These are phyloP conservation scores for maize (Zea mays) DNA, from an alignment of 176 grass and related monocot species.

Conservation along the genomic window Zm-B73-REFERENCE-NAM-5.0 NC_050096.1:295330001-295330500, in stretches of 20 bases:
- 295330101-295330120: constrained; percentile 13
- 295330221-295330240: constrained; percentile 39
- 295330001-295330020: no score
- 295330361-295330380: not conserved
- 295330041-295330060: not conserved
- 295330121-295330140: not conserved
- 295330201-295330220: constrained; percentile 53
- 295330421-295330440: constrained; percentile 17
- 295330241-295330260: constrained; percentile 42
- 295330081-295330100: constrained; percentile 13
- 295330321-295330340: constrained; percentile 96
- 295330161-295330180: constrained; percentile 66
- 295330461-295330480: not conserved
- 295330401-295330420: not conserved
- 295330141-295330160: not conserved
- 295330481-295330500: not conserved
- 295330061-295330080: not conserved
- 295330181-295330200: constrained; percentile 67
- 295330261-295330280: constrained; percentile 50
- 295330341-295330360: not conserved
- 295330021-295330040: constrained; percentile 2
- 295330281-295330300: constrained; percentile 74
- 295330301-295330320: constrained; percentile 91
- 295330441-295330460: not conserved
- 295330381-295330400: not conserved